phyloP scores from a whole-genome alignment of 139 green algal species.

The Auxenochlorella pyrenoidosa region DNA sequence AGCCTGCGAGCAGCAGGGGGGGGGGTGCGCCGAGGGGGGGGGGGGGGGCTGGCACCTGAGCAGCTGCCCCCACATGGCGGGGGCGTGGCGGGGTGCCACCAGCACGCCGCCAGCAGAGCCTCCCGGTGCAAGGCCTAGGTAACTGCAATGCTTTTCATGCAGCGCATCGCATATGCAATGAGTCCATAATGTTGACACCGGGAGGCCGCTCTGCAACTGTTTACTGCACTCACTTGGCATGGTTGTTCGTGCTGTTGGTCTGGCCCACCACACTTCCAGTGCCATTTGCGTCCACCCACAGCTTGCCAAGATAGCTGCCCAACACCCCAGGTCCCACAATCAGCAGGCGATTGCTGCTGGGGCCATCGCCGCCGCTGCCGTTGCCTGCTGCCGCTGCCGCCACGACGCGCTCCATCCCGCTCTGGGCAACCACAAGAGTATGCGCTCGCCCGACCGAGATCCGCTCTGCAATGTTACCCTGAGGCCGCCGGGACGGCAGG shows the following conservation, averaged over 20 bases:
- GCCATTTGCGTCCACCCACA: constrained; percentile 80
- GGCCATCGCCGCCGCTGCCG: neutral
- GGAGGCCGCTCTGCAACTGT: too few species aligned
- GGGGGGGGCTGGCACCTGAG: too few species aligned
- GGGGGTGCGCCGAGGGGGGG: too few species aligned
- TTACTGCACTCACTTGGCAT: constrained; percentile 84
- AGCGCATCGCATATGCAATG: too few species aligned
- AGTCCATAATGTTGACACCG: too few species aligned
- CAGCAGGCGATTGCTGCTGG: constrained; percentile 63
- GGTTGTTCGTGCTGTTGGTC: constrained; percentile 88
- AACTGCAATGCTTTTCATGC: too few species aligned
- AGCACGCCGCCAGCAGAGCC: too few species aligned
- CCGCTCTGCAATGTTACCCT: neutral
- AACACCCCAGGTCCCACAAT: constrained; percentile 92
- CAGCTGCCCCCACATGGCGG: too few species aligned
- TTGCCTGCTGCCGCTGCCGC: neutral
- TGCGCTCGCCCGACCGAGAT: neutral
- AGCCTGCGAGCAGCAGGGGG: constrained; percentile 61
- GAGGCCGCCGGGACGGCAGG: neutral
- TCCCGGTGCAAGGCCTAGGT: too few species aligned
- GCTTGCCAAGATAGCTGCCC: constrained; percentile 76
- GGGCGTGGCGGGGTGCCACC: too few species aligned
- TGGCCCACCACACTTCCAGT: constrained; percentile 81
- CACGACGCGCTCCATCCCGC: constrained; percentile 1
- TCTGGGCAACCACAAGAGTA: neutral